phyloP scores from a whole-genome alignment of 208 protist species.

The Crithidia sp. region DNA sequence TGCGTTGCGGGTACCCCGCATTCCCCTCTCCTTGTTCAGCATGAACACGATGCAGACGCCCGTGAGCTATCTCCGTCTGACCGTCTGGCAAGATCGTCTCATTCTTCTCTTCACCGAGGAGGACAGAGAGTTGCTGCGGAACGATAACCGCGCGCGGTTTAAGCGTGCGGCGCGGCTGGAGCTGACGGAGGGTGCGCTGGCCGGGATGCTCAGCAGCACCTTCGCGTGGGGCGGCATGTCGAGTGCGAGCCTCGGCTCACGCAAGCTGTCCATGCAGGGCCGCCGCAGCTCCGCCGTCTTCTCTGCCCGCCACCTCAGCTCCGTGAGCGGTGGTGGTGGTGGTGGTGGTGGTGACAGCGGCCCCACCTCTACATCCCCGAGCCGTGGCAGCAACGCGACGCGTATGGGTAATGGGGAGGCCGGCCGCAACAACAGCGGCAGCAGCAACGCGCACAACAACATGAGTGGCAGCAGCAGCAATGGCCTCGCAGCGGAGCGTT shows the following conservation, averaged over 20 bases:
- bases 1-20: conserved; percentile 21
- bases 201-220: conserved; percentile 25
- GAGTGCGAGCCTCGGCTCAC: conserved; percentile 16
- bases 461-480: not conserved
- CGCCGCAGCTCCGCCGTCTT: conserved; percentile 20
- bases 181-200: conserved; percentile 33
- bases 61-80: conserved; percentile 42
- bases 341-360: not conserved
- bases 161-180: conserved; percentile 45
- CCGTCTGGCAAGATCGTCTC: conserved; percentile 60
- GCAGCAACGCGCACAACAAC: conserved; percentile 2
- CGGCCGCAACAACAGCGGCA: not conserved
- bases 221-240: conserved; percentile 27
- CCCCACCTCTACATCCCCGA: conserved; percentile 2
- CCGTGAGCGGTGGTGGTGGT: not conserved
- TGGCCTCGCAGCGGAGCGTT: conserved; percentile 20
- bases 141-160: conserved; percentile 35
- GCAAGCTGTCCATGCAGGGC: conserved; percentile 23
- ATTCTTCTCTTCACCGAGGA: conserved; percentile 34
- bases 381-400: not conserved
- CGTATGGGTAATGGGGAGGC: not conserved
- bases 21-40: conserved; percentile 31
- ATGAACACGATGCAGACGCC: conserved; percentile 50
- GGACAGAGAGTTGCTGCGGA: conserved; percentile 42
- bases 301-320: conserved; percentile 2